These are phyloP conservation scores for Pleurotus cornucopiae DNA, from an alignment of 768 basidiomycete species.

Conservation along the genomic window DNA sequence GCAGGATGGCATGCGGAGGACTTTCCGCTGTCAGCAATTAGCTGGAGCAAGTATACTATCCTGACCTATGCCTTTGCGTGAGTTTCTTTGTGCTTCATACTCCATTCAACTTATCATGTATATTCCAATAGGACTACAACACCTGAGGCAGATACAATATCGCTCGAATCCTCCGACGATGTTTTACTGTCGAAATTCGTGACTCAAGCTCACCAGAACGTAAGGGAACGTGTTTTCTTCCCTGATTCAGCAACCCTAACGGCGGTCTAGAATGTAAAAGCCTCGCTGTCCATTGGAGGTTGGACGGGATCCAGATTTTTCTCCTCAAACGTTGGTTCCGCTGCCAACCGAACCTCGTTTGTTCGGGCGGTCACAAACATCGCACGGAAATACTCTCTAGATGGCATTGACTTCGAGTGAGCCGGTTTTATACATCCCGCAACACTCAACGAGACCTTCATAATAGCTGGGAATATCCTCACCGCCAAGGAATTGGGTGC, in stretches of 20 bases:
- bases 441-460: not conserved
- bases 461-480: slow-evolving; percentile 74
- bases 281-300: slow-evolving; percentile 63
- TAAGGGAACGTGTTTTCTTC: slow-evolving; percentile 15
- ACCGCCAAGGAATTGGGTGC: slow-evolving; percentile 47
- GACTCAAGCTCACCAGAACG: slow-evolving; percentile 35
- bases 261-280: slow-evolving; percentile 43
- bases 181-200: slow-evolving; percentile 54
- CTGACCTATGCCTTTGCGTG: slow-evolving; percentile 71
- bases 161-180: slow-evolving; percentile 38
- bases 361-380: slow-evolving; percentile 53
- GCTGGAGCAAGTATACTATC: slow-evolving; percentile 66
- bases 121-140: slow-evolving; percentile 29
- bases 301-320: slow-evolving; percentile 65
- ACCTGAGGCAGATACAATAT: slow-evolving; percentile 25
- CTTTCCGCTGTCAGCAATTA: slow-evolving; percentile 50
- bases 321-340: slow-evolving; percentile 54
- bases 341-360: slow-evolving; percentile 57
- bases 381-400: slow-evolving; percentile 44
- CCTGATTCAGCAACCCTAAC: not conserved
- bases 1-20: slow-evolving; percentile 58
- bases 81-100: slow-evolving; percentile 22
- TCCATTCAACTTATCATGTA: not conserved
- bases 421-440: no score
- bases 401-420: slow-evolving; percentile 55